Conservation (phyloP, 2,329 filamentous ascomycete species). For the Ceratocystis destructans region DNA sequence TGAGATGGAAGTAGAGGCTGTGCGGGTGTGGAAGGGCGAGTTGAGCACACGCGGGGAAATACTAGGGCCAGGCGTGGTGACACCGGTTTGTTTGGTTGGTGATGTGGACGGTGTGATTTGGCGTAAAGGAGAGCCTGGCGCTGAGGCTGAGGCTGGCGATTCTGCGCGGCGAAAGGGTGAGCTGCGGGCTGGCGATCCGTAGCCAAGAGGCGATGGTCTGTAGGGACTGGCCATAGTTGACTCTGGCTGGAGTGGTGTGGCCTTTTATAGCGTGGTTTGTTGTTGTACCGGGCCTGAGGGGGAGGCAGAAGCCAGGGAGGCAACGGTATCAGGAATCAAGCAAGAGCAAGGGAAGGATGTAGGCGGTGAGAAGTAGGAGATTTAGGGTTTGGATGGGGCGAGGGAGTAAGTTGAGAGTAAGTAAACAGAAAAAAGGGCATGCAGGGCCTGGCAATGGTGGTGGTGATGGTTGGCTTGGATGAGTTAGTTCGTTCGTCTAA, state of each 20-base stretch:
- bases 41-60: conserved; percentile 25
- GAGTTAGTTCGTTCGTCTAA: not conserved
- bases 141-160: conserved; percentile 46
- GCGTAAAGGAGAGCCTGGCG: conserved; percentile 38
- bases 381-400: not conserved
- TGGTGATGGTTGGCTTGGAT: not conserved
- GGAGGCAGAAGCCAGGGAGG: not conserved
- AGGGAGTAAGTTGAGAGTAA: not conserved
- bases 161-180: conserved; percentile 51
- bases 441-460: not conserved
- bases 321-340: not conserved
- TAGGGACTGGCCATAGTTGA: conserved; percentile 28
- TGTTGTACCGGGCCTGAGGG: conserved; percentile 3
- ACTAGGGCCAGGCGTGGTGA: conserved; percentile 2
- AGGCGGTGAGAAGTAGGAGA: not conserved
- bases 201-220: conserved; percentile 58
- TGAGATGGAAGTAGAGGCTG: conserved; percentile 22
- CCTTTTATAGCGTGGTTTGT: not conserved
- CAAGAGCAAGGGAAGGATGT: not conserved
- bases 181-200: conserved; percentile 50
- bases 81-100: conserved; percentile 34
- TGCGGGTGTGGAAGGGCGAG: conserved; percentile 28
- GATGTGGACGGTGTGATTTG: conserved; percentile 47
- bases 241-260: not conserved
- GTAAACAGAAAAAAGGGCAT: not conserved